phyloP scores from a whole-genome alignment of 2,329 filamentous ascomycete genomes.

The Aspergillus texensis region DNA sequence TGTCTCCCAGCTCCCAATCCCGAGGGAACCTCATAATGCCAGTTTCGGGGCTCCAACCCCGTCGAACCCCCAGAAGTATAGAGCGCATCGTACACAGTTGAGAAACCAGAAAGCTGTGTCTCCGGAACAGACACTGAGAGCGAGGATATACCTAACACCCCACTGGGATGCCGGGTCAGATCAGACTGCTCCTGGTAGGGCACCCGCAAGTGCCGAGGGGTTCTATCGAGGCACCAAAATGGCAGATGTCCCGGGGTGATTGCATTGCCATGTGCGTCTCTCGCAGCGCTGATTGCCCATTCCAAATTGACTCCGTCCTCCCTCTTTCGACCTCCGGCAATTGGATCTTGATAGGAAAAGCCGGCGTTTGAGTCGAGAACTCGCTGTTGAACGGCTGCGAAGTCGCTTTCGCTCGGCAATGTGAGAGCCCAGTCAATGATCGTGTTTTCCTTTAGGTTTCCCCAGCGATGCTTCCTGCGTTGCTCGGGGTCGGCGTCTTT shows the following conservation, averaged over 20 bases:
- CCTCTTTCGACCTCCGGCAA: not conserved
- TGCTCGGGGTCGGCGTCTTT: not conserved
- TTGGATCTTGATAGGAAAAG: not conserved
- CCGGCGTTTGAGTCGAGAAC: not conserved
- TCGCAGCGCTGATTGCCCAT: not conserved
- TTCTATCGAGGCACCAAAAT: not conserved
- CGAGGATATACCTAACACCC: not conserved
- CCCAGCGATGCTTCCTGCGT: not conserved
- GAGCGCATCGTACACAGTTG: not conserved
- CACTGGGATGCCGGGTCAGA: not conserved
- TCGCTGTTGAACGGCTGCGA: not conserved
- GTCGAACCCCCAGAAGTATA: not conserved
- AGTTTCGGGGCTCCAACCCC: not conserved
- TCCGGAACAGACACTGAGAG: not conserved
- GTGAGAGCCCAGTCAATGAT: not conserved
- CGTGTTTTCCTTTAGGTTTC: not conserved
- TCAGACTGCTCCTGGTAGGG: not conserved
- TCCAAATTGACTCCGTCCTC: not conserved
- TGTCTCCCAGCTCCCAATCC: not conserved
- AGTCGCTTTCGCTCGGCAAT: not conserved
- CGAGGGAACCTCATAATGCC: not conserved
- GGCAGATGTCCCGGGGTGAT: not conserved
- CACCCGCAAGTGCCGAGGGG: not conserved
- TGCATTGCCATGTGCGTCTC: not conserved
- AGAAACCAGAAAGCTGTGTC: not conserved